Evolutionary conservation across 805 yeast genomes (phyloP).

Genomic region (Limtongia smithiae): DNA sequence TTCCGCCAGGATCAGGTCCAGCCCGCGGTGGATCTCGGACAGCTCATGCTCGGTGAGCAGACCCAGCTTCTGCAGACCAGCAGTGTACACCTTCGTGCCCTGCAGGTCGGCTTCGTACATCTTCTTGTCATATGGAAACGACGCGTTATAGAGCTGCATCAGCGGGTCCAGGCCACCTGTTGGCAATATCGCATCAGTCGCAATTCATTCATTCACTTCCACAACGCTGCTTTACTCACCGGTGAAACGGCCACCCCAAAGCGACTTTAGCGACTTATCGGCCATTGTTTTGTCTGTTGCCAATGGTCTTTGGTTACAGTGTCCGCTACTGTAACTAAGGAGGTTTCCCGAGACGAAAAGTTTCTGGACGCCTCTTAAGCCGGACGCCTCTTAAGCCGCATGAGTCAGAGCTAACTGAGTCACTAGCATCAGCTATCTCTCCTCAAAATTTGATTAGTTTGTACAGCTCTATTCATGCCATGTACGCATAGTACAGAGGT

Average conservation of each 20-base stretch:
- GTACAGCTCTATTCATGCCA: too few relatives aligned
- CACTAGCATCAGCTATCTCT: too few relatives aligned
- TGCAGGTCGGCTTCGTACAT: slow-evolving; percentile 93
- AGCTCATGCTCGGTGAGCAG: slow-evolving; percentile 72
- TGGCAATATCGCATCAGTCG: neutral
- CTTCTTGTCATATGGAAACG: slow-evolving; percentile 89
- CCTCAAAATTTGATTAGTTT: too few relatives aligned
- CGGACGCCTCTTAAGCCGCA: too few relatives aligned
- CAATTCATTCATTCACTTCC: neutral
- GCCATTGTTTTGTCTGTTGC: too few relatives aligned
- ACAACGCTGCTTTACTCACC: slow-evolving; percentile 7
- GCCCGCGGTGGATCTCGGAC: slow-evolving; percentile 76
- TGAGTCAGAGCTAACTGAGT: too few relatives aligned
- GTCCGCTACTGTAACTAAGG: too few relatives aligned
- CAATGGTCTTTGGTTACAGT: too few relatives aligned
- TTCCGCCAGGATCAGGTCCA: slow-evolving; percentile 66
- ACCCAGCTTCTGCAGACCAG: slow-evolving; percentile 76
- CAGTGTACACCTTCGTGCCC: slow-evolving; percentile 90
- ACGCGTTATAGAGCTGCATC: slow-evolving; percentile 96
- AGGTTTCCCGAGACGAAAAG: too few relatives aligned
- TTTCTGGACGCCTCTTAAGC: too few relatives aligned
- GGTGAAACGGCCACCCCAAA: slow-evolving; percentile 29
- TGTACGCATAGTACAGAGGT: too few relatives aligned
- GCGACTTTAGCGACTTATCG: slow-evolving; percentile 22
- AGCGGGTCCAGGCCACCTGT: slow-evolving; percentile 80